Base-by-base conservation (phyloP, 2,329 filamentous ascomycete genomes). In the Davidsoniella eucalypti region DNA sequence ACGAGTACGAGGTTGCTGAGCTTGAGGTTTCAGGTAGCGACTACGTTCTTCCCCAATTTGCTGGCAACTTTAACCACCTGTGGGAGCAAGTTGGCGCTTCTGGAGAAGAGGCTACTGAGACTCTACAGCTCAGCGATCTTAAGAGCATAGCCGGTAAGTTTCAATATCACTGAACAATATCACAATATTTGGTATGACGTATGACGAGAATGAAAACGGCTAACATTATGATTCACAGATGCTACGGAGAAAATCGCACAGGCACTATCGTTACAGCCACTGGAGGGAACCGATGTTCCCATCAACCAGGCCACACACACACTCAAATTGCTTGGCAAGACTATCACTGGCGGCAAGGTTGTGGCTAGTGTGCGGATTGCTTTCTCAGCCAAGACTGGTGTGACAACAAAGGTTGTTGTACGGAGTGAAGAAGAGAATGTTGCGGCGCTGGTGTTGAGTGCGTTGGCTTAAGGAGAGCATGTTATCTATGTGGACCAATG, bases 1-100 rank as follows among this genome's bases (percentile, higher is more conserved):
- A 98, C 61, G 92, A 98, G 68, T 98, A 98, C 62, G 86, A 95
- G 67, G 84, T 96, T 54, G 87, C 92, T 55, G 87, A 95, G 62
- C 79, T 96, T 54, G 88, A 95, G 55, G 77, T 98, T 54, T 76
- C 79, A 16, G 92, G 90, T 52, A 87, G 87, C 57, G 92, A 98
- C 65, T 98, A 95, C 65, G 80, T 98, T 55, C 76, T 94, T 44
- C 92, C 92, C 17, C 82, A 87, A 2, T 98, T 94, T 64, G 88
- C 88, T 16, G 84, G 88, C 63, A 94, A 87, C 71, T 98, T 96
- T 63, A 87, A 85, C 62, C 87, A 94, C 60, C 77, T 96, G 44
- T 98, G 90, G 90, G 87, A 94, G 65, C 86, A 94, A 65, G 79
- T 90, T 49, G 87, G 86, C 49, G 84, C 85, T n/a, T 72, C 84